A percentile compares a stretch with the other conserved stretches of the same genome.
phyloP scores from a whole-genome alignment of 768 basidiomycete species.

The Austroboletus eburneus region DNA sequence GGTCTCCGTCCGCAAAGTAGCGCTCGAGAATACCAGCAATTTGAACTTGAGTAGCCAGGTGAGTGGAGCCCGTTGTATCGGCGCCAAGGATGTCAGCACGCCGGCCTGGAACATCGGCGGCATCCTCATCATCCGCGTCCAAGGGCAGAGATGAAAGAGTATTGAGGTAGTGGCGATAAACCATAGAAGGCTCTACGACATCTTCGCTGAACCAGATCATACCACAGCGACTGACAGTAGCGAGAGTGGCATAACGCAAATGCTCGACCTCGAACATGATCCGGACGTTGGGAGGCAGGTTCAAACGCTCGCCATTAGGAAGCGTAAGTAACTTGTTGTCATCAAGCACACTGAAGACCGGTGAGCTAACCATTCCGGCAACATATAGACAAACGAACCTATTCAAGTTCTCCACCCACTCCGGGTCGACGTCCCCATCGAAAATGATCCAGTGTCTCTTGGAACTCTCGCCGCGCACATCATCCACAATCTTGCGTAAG shows the following conservation, averaged over 20 bases:
- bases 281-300: slow-evolving; percentile 92
- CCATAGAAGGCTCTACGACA: slow-evolving; percentile 86
- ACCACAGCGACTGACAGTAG: slow-evolving; percentile 99
- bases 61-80: slow-evolving; percentile 53
- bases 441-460: slow-evolving; percentile 99
- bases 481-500: slow-evolving; percentile 95
- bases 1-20: slow-evolving; percentile 78
- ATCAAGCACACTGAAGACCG: slow-evolving; percentile 76
- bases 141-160: slow-evolving; percentile 70
- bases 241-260: slow-evolving; percentile 92
- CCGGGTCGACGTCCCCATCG: slow-evolving; percentile 98
- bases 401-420: slow-evolving; percentile 99
- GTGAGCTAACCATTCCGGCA: slow-evolving; percentile 1
- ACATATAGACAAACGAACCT: slow-evolving; percentile 51
- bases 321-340: slow-evolving; percentile 97
- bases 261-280: slow-evolving; percentile 99
- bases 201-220: slow-evolving; percentile 99
- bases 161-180: slow-evolving; percentile 83
- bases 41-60: slow-evolving; percentile 72
- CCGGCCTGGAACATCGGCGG: slow-evolving; percentile 55
- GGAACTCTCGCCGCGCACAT: slow-evolving; percentile 94
- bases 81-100: slow-evolving; percentile 42
- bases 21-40: slow-evolving; percentile 71
- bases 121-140: slow-evolving; percentile 88
- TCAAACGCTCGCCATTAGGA: slow-evolving; percentile 97